Evolutionary conservation across 768 basidiomycete genomes (phyloP), one percentile per base, ranked within the genome.

Genomic region (Austroboletus festivus): DNA sequence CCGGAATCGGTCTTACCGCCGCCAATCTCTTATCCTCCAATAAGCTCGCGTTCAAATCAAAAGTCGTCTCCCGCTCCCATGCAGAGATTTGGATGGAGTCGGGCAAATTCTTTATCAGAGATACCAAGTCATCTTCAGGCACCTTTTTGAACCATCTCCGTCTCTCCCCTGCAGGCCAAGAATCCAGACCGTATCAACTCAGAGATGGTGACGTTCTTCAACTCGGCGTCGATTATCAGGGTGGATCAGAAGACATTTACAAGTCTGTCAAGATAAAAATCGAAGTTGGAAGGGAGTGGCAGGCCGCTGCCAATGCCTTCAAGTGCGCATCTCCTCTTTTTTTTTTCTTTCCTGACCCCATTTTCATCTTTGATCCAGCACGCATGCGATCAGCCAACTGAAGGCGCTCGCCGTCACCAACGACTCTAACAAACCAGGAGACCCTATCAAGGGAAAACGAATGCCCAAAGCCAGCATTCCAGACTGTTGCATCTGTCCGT

Each of bases 181-280:
- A 95, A 64, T 87, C 84, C 5, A 72, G 82, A 33, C 80, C 91
- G 1, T 84, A 77, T 51, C 80, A 80, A 52, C 74, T 97, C 58
- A 91, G 88, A 69, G 94, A 97, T 52, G 95, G 95, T 1, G 94
- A 97, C 70, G 79, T 97, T 23, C 70, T 98, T 18, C 95, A 97
- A 69, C 82, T 97, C 1, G 94, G 95, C 2, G 92, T 98, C 22
- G 94, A 98, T 65, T 99, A 96, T 69, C 94, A 97, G 67, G 95
- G 95, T 6, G 95, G 95, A 0, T 82, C 89, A 7, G 93, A 97
- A 72, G 94, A 97, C 68, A 93, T 95, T 44, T 97, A 95, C 69
- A 88, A 96, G 71, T 91, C 89, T 50, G 91, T 98, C 50, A 97
- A 95, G 80, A 96, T 99, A 64, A 79, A 89, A 55, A 75, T 97